Conservation (phyloP, 169 alveolate species). For the Babesia sp. region DNA sequence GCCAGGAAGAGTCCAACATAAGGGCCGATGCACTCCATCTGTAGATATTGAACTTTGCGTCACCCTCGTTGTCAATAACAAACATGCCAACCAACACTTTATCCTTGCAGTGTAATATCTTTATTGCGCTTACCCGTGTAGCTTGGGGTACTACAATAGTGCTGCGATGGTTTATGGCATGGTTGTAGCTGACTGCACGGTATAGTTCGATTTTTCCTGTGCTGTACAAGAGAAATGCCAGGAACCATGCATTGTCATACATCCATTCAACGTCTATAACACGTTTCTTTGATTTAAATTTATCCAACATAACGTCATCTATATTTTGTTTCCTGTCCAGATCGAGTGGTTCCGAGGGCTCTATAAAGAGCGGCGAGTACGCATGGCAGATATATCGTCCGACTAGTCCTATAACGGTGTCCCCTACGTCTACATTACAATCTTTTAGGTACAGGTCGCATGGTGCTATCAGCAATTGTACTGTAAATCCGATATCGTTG, state of each 20-base stretch:
- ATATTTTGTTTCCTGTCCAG: not conserved
- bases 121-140: not conserved
- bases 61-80: not conserved
- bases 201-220: conserved; percentile 6
- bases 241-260: not conserved
- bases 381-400: conserved; percentile 53
- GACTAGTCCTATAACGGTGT: conserved; percentile 59
- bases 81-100: not conserved
- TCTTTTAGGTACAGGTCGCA: conserved; percentile 60
- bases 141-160: not conserved
- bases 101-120: not conserved
- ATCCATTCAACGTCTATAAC: not conserved
- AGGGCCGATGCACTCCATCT: not conserved
- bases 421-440: conserved; percentile 2
- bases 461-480: conserved; percentile 51
- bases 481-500: conserved; percentile 36
- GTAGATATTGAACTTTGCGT: conserved; percentile 1
- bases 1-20: conserved; percentile 5
- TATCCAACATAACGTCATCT: conserved; percentile 11
- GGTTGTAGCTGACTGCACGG: conserved; percentile 12
- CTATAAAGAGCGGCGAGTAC: conserved; percentile 33
- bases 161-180: not conserved
- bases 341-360: not conserved
- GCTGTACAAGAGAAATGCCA: not conserved
- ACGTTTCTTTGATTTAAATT: not conserved